A percentile compares a stretch with the other conserved stretches of the same genome.
These are phyloP conservation scores for Andrographis paniculata DNA, from an alignment of 305 asterid genomes.

Conservation along the genomic window DNA sequence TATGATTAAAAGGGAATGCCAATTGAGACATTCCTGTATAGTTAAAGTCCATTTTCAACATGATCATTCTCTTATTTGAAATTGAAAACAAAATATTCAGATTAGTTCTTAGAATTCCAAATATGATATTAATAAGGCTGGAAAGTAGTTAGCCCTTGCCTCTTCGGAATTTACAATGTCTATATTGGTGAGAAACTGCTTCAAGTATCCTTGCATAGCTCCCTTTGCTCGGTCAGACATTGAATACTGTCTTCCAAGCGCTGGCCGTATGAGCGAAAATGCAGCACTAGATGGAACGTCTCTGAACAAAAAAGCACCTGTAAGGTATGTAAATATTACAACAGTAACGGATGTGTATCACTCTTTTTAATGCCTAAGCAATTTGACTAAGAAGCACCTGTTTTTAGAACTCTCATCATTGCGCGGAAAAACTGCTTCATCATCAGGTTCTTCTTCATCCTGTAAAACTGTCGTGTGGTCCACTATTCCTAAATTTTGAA, in stretches of 20 bases:
- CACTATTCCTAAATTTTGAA: conserved; percentile 88
- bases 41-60: conserved; percentile 7
- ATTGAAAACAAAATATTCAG: conserved; percentile 11
- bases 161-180: conserved; percentile 85
- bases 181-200: conserved; percentile 88
- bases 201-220: conserved; percentile 97
- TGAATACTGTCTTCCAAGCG: conserved; percentile 81
- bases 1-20: conserved; percentile 13
- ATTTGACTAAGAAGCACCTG: conserved; percentile 56
- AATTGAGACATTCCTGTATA: conserved; percentile 10
- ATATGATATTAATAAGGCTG: conserved; percentile 9
- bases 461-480: conserved; percentile 67
- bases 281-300: conserved; percentile 98
- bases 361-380: conserved; percentile 25
- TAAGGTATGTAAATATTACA: conserved; percentile 68
- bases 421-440: conserved; percentile 60
- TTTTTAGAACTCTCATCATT: conserved; percentile 56
- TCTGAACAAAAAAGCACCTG: conserved; percentile 88
- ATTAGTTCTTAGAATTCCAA: conserved; percentile 12
- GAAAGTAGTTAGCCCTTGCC: conserved; percentile 34
- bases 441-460: conserved; percentile 86
- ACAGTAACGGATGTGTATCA: conserved; percentile 39
- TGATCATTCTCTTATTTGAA: background rate
- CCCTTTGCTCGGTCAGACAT: conserved; percentile 81
- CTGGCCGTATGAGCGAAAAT: conserved; percentile 87